Percentiles rank a stretch among this genome's conserved stretches.
phyloP scores from a whole-genome alignment of 2,329 filamentous ascomycete species.

The Nothophaeocryptopus gaeumannii region DNA sequence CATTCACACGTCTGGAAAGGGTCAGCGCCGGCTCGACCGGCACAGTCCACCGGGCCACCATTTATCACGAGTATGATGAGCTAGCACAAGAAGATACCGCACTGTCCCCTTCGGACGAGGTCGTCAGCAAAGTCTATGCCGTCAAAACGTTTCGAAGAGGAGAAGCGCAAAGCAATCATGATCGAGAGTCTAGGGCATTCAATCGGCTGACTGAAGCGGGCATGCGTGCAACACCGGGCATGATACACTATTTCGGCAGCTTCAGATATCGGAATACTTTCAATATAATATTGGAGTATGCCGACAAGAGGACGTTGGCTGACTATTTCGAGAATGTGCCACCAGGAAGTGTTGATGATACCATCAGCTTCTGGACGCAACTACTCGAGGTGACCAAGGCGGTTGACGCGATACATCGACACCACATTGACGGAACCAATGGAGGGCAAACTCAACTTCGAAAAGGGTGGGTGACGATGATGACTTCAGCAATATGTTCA shows the following conservation, averaged over 20 bases:
- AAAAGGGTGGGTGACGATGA: background rate
- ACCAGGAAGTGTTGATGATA: constrained; percentile 21
- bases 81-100: no score
- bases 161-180: background rate
- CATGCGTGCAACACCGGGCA: background rate
- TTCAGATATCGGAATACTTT: constrained; percentile 27
- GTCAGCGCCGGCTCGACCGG: background rate
- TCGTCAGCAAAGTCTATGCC: no score
- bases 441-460: background rate
- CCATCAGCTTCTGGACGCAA: constrained; percentile 34
- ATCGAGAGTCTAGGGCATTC: constrained; percentile 1
- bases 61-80: constrained; percentile 8
- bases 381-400: constrained; percentile 33
- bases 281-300: constrained; percentile 39
- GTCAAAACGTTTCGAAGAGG: constrained; percentile 8
- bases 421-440: constrained; percentile 1
- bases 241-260: constrained; percentile 30
- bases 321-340: constrained; percentile 27
- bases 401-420: constrained; percentile 24
- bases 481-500: background rate
- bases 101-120: no score
- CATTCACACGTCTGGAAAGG: background rate
- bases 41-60: background rate
- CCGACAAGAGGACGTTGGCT: constrained; percentile 35
- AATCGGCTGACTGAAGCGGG: background rate